A percentile compares a stretch with the other conserved stretches of the same genome.
phyloP scores from a whole-genome alignment of 2,329 filamentous ascomycete species.

The Calcarisporium arbuscula region DNA sequence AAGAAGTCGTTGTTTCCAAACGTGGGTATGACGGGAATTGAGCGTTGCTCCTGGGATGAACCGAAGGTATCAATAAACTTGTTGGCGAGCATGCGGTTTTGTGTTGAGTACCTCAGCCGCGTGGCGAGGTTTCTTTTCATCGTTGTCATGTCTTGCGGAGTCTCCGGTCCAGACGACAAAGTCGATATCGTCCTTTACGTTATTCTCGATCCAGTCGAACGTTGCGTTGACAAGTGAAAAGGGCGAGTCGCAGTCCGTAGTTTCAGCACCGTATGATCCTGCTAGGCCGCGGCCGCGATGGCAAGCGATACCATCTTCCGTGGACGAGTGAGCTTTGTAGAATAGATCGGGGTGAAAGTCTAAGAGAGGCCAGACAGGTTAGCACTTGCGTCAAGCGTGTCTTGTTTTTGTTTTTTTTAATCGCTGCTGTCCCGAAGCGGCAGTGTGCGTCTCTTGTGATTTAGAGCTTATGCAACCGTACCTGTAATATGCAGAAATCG shows the following conservation, averaged over 20 bases:
- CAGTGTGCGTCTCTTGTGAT: too few relatives aligned
- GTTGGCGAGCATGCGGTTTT: conserved; percentile 68
- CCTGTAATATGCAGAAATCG: conserved; percentile 86
- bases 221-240: conserved; percentile 77
- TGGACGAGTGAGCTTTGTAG: conserved; percentile 74
- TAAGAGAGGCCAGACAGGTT: conserved; percentile 27
- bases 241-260: conserved; percentile 83
- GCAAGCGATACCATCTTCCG: conserved; percentile 63
- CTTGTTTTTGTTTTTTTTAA: too few relatives aligned
- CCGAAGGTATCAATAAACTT: conserved; percentile 73
- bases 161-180: conserved; percentile 94
- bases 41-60: conserved; percentile 48
- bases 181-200: conserved; percentile 73
- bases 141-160: conserved; percentile 82
- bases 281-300: conserved; percentile 72
- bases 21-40: conserved; percentile 78
- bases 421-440: background rate
- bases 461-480: conserved; percentile 31
- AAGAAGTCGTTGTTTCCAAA: conserved; percentile 97
- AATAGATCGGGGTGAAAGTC: conserved; percentile 89
- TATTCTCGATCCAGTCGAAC: conserved; percentile 77
- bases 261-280: conserved; percentile 78
- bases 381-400: conserved; percentile 3
- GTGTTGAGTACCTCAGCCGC: conserved; percentile 68
- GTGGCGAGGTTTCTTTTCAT: conserved; percentile 71